Base-by-base conservation (phyloP, 805 yeast species). In the Tetrapisispora fleetii region DNA sequence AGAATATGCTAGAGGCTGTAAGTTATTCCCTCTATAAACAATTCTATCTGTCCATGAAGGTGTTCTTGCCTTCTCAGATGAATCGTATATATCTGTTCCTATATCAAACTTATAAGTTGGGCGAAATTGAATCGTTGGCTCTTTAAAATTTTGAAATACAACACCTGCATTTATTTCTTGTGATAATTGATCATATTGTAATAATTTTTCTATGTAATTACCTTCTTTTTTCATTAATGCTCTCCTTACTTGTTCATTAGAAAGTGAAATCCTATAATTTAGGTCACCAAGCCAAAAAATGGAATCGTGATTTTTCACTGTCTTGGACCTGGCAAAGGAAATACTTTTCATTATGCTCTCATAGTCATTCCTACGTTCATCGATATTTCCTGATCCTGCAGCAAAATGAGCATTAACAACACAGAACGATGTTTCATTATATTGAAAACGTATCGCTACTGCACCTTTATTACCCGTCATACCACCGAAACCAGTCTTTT, bases 21-120 rank as follows among this genome's bases (percentile, higher is more conserved):
- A 58, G 17, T 67, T 68, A 4, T 70, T 63, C 37, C 95, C 88
- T 50, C 75, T 72, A 58, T 74, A 82, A 43, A 91, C 68, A 48
- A 87, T 83, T 59, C 99, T 73, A 65, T 91, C 99, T 0, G 98
- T 91, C 97, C 98, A 91, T 0, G 96, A 84, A 1, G 99, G 99
- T 4, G 86, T 81, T 57, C 99, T 75, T 53, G 83, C 91, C 63
- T 91, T 91, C 56, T 91, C 99, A 11, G 95, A 83, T 1, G 95
- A 74, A 63, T 91, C 98, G 62, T 90, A 93, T 18, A 65, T 69
- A 44, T 78, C 74, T 0, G 95, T 83, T 3, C 91, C 93, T 52
- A 84, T 83, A 63, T 91, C 96, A 65, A 79, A 91, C 62, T 91
- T 91, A 69, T 91, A 91, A 0, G 99, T 93, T 10, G 98, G 99